Evolutionary conservation across 306 rosid species (phyloP), one percentile per base, ranked within the genome.

Genomic region (Lotus japonicus): DNA sequence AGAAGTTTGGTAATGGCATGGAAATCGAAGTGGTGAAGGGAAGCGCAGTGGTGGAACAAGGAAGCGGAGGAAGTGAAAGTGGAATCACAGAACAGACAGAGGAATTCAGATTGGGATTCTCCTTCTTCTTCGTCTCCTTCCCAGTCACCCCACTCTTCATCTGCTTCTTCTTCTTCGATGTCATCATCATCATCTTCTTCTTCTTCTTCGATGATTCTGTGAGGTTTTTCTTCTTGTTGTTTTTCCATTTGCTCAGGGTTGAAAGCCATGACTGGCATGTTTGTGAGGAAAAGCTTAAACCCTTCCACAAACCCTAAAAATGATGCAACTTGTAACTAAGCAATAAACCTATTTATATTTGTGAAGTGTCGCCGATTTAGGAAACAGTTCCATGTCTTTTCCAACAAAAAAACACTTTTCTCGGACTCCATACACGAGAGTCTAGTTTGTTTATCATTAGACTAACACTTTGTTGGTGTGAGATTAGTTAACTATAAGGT

Each of bases 81-180:
- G 51, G 79, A 84, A 48, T 88, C 87, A 21, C 99, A 94, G 89
- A 94, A 90, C 7, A 94, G 71, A 65, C 99, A 94, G 19, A 74
- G 58, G 9, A 81, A 77, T 56, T 70, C 81, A 1, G 73, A 69
- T 59, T 82, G 82, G 11, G 50, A 52, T 9, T 59, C 77, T 28
- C 72, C 88, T 2, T n/a, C n/a, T n/a, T n/a, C n/a, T n/a, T 73
- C 83, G 4, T 81, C 85, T 15, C 75, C 88, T 48, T 86, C 79
- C 97, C 92, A 91, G 31, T 85, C 89, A 39, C 75, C 86, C 90
- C 90, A 88, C 1, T 16, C 73, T 59, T 89, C 58, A 11, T 59
- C 56, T 36, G 61, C 81, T 2, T 60, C 76, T 11, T 46, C 81
- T 2, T 60, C 76, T 11, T 46, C 79, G 0, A 53, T 58, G 0